These are phyloP conservation scores for Thermochaetoides thermophila DNA, from an alignment of 495 filamentous ascomycete genomes.

Conservation along the genomic window DNA sequence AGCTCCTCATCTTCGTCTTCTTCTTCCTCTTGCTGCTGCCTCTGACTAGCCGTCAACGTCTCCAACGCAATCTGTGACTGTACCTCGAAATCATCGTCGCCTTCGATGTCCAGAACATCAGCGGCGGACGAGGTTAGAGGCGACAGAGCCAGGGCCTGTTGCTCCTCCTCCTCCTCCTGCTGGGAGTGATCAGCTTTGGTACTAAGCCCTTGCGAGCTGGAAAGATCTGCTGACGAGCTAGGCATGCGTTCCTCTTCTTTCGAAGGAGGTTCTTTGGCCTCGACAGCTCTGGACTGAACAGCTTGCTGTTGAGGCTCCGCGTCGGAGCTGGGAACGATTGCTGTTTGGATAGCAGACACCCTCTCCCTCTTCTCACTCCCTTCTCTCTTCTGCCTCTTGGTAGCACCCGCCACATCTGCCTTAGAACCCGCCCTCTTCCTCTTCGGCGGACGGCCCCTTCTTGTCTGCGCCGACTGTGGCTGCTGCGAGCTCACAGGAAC, in stretches of 20 bases:
- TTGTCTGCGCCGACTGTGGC: no score
- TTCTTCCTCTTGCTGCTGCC: constrained; percentile 4
- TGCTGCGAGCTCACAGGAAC: constrained; percentile 10
- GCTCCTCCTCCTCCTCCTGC: neutral
- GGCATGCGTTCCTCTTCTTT: constrained; percentile 1
- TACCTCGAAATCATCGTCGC: constrained; percentile 12
- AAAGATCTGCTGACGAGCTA: constrained; percentile 5
- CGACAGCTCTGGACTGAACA: neutral
- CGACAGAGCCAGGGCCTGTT: neutral
- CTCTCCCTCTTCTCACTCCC: constrained; percentile 3
- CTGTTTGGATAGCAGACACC: constrained; percentile 8
- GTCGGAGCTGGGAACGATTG: neutral
- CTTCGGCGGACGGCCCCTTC: constrained; percentile 11
- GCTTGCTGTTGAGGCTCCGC: neutral
- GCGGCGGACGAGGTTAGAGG: no score
- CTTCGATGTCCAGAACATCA: constrained; percentile 7
- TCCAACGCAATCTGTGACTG: constrained; percentile 18
- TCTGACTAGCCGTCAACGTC: constrained; percentile 9
- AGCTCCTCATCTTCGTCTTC: constrained; percentile 5
- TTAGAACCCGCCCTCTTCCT: constrained; percentile 14
- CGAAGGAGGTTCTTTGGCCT: neutral
- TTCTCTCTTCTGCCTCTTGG: constrained; percentile 10
- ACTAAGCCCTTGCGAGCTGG: neutral
- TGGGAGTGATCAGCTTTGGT: neutral
- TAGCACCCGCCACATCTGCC: constrained; percentile 3